These are phyloP conservation scores for Lasiosphaeris hirsuta DNA, from an alignment of 495 filamentous ascomycete species.

Conservation along the genomic window DNA sequence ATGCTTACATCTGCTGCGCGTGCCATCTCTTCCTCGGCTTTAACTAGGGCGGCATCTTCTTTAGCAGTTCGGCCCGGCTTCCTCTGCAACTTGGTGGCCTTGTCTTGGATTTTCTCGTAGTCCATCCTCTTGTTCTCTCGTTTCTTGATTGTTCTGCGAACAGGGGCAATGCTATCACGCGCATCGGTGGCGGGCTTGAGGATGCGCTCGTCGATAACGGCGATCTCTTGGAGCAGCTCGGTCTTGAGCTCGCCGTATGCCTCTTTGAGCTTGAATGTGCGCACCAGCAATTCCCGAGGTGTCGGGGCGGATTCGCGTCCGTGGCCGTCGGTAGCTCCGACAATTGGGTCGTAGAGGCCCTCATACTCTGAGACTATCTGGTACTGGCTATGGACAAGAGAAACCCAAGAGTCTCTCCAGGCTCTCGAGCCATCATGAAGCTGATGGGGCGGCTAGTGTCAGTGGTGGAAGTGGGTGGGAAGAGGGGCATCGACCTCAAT, in stretches of 20 bases:
- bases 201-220: conserved; percentile 67
- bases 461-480: neutral
- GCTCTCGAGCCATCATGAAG: conserved; percentile 75
- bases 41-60: conserved; percentile 72
- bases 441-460: conserved; percentile 41
- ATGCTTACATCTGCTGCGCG: conserved; percentile 60
- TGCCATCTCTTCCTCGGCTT: conserved; percentile 73
- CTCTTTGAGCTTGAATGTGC: conserved; percentile 63
- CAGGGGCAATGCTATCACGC: conserved; percentile 64
- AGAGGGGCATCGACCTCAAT: neutral
- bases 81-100: conserved; percentile 65
- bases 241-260: conserved; percentile 70
- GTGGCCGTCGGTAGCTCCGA: conserved; percentile 54
- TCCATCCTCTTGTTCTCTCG: conserved; percentile 87
- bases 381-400: conserved; percentile 68
- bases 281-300: conserved; percentile 58
- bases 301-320: conserved; percentile 58
- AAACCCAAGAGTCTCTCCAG: conserved; percentile 84
- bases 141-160: conserved; percentile 91
- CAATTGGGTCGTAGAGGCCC: conserved; percentile 76
- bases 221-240: conserved; percentile 73
- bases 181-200: conserved; percentile 70
- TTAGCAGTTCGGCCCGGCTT: conserved; percentile 71
- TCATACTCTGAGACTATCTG: conserved; percentile 69
- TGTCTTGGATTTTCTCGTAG: conserved; percentile 76